Evolutionary conservation across 768 basidiomycete species (phyloP).

Genomic region (Lactifluus rugatus): DNA sequence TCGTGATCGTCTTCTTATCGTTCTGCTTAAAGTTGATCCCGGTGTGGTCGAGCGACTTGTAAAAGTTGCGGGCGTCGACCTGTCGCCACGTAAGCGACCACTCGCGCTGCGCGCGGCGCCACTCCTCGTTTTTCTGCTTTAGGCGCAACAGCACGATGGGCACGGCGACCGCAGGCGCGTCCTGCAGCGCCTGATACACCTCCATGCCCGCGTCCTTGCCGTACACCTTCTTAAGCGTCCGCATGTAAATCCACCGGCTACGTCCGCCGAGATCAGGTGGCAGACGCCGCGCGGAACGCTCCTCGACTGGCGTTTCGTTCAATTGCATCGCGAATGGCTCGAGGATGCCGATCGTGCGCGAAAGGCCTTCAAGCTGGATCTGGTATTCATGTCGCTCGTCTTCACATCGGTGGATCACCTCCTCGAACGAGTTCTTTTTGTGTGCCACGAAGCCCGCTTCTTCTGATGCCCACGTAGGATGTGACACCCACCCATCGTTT

Average conservation of each 20-base stretch:
- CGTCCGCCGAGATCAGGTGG: slow-evolving; percentile 84
- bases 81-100: slow-evolving; percentile 97
- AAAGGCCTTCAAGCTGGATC: slow-evolving; percentile 84
- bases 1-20: slow-evolving; percentile 88
- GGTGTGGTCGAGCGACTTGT: slow-evolving; percentile 95
- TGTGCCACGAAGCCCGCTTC: slow-evolving; percentile 90
- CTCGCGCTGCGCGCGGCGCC: slow-evolving; percentile 88
- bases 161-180: slow-evolving; percentile 81
- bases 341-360: slow-evolving; percentile 82
- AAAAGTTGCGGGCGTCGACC: slow-evolving; percentile 94
- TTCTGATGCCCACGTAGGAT: slow-evolving; percentile 97
- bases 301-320: slow-evolving; percentile 81
- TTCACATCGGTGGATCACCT: slow-evolving; percentile 91
- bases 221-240: slow-evolving; percentile 90
- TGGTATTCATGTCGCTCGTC: slow-evolving; percentile 98
- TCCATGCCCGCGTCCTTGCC: slow-evolving; percentile 69
- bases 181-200: slow-evolving; percentile 80
- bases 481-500: slow-evolving; percentile 97
- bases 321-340: slow-evolving; percentile 82
- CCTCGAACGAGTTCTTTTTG: slow-evolving; percentile 95
- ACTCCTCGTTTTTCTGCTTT: slow-evolving; percentile 94
- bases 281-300: slow-evolving; percentile 70
- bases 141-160: slow-evolving; percentile 85
- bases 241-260: slow-evolving; percentile 80
- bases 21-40: slow-evolving; percentile 90